phyloP scores from a whole-genome alignment of 2,329 filamentous ascomycete species.

The Cercospora berteroae region DNA sequence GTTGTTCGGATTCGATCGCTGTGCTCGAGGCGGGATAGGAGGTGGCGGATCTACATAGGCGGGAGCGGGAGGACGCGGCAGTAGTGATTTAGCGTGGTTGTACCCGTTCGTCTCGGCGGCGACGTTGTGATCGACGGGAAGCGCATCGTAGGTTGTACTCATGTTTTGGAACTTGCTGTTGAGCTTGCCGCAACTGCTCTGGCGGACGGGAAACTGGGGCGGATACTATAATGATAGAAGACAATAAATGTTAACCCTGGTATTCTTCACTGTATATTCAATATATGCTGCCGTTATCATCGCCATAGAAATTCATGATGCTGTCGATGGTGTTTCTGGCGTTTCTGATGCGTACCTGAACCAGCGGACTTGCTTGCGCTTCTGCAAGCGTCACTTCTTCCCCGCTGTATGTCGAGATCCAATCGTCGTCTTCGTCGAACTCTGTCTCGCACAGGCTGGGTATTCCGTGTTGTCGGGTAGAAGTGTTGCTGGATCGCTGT shows the following conservation, averaged over 20 bases:
- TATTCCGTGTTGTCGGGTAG: constrained; percentile 18
- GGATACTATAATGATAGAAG: constrained; percentile 2
- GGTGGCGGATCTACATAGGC: not conserved
- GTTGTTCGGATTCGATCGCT: constrained; percentile 1
- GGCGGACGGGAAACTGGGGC: constrained; percentile 3
- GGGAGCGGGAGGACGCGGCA: not conserved
- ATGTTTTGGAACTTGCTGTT: not conserved
- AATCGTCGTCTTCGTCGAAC: constrained; percentile 28
- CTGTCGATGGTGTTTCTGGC: constrained; percentile 29
- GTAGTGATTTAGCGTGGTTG: not conserved
- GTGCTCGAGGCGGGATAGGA: constrained; percentile 4
- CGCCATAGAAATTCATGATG: constrained; percentile 29
- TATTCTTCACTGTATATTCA: not conserved
- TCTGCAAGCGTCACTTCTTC: constrained; percentile 26
- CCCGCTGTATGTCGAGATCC: constrained; percentile 31
- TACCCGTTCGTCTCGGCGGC: constrained; percentile 10
- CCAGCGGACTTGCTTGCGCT: constrained; percentile 28
- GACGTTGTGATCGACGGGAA: not conserved
- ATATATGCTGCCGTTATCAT: constrained; percentile 22
- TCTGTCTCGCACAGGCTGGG: constrained; percentile 30
- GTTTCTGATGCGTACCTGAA: constrained; percentile 33
- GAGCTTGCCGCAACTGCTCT: constrained; percentile 5
- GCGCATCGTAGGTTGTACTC: not conserved
- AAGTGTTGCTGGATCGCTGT: constrained; percentile 18
- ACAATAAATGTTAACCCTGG: constrained; percentile 4